These are phyloP conservation scores for Colletotrichum tropicicola DNA, from an alignment of 2,329 filamentous ascomycete genomes.

Conservation along the genomic window DNA sequence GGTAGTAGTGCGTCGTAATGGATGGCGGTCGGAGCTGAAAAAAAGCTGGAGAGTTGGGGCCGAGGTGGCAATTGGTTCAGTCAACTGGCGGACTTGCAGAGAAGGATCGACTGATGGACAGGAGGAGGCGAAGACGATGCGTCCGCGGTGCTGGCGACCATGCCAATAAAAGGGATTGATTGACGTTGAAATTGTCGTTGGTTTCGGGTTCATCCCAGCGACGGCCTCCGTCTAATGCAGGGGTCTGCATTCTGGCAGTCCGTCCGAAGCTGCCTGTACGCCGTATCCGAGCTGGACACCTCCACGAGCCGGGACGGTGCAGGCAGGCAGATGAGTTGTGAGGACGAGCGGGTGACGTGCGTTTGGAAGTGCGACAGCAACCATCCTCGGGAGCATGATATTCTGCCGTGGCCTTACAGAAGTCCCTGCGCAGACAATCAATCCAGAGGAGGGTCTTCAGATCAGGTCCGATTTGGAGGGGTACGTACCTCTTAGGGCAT, in stretches of 20 bases:
- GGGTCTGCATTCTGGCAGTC: constrained; percentile 14
- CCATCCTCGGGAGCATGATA: background rate
- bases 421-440: background rate
- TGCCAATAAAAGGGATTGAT: constrained; percentile 12
- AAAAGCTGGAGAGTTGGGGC: background rate
- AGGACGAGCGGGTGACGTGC: background rate
- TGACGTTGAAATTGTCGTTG: constrained; percentile 13
- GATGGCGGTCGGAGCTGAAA: constrained; percentile 7
- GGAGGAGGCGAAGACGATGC: constrained; percentile 15
- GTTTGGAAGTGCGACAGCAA: background rate
- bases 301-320: constrained; percentile 14
- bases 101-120: too few species aligned
- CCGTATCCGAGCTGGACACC: background rate
- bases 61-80: too few species aligned
- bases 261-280: constrained; percentile 12
- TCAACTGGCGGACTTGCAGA: background rate
- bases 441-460: background rate
- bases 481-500: background rate
- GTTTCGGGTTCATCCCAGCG: constrained; percentile 19
- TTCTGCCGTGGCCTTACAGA: background rate
- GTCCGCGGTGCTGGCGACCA: background rate
- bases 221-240: constrained; percentile 24
- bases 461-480: background rate
- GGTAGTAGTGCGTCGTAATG: constrained; percentile 3
- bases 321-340: background rate